phyloP scores from a whole-genome alignment of 176 grass and related monocot genomes.

The Musa beccarii region DNA sequence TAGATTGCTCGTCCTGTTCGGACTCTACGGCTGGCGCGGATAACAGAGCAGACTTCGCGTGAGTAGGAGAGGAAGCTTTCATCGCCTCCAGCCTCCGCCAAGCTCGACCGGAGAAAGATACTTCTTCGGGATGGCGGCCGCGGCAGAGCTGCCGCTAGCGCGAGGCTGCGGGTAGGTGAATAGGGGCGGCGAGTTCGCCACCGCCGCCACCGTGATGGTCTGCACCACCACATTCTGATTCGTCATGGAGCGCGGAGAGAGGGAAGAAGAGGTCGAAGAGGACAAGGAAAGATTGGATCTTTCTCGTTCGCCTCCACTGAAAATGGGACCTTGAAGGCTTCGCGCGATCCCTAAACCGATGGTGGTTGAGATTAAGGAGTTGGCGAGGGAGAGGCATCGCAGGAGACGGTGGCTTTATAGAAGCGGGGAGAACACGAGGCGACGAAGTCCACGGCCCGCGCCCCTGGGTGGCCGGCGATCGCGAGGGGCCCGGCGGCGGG shows the following conservation, averaged over 20 bases:
- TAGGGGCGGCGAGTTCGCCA: conserved; percentile 29
- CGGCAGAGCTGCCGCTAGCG: neutral
- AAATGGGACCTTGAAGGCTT: neutral
- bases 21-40: conserved; percentile 3
- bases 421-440: neutral
- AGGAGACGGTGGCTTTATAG: neutral
- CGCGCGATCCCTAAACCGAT: neutral
- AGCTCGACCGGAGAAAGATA: conserved; percentile 43
- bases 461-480: too few species aligned
- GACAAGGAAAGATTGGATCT: conserved; percentile 1
- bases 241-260: conserved; percentile 34
- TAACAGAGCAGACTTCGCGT: conserved; percentile 42
- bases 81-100: conserved; percentile 45
- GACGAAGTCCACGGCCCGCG: neutral
- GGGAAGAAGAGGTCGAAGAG: neutral
- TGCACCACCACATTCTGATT: conserved; percentile 53
- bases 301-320: neutral
- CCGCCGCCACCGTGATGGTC: conserved; percentile 14
- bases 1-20: conserved; percentile 40
- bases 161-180: conserved; percentile 66
- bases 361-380: neutral
- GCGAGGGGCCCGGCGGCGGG: neutral
- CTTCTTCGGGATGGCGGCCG: conserved; percentile 44
- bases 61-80: conserved; percentile 82
- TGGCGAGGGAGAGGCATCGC: neutral